Base-by-base conservation (phyloP, 208 protist genomes). In the Trypanosoma mega region DNA sequence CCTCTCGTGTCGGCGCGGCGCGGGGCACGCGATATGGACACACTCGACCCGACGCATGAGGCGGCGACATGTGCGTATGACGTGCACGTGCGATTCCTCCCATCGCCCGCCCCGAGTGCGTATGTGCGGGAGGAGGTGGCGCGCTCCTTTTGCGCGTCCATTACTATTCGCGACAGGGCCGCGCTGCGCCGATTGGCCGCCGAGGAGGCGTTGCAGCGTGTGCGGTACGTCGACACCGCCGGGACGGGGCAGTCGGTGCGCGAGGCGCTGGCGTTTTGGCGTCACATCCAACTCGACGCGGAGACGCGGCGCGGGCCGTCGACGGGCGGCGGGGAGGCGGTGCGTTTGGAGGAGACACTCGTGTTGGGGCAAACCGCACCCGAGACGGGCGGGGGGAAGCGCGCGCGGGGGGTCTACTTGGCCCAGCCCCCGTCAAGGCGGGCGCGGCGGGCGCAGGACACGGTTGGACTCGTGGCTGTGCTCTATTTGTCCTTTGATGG, bases 11-110 rank as follows among this genome's bases (percentile, higher is more conserved):
- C 29, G 30, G 49, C 20, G 60, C 57, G n/a, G 61, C 56, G 39
- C 39, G 26, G 27, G 18, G 23, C 3, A 57, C 52, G 14, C 4
- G 23, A 33, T 5, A 29, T 36, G 62, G 8, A 34, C 21, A 27
- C 18, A 3, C 6, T 21, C 41, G 20, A 33, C 52, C 34, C 26
- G 21, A n/a, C n/a, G n/a, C n/a, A 44, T n/a, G 11, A 16, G 16
- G n/a, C 16, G 20, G 18, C 39, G 56, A 69, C 27, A 18, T 26
- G 3, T 26, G 33, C 33, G 16, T 79, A 69, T 20, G 80, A 85
- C 34, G 65, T 93, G 5, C 85, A 92, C 48, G 86, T 93, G 48
- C 79, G 85, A 55, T 76, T 85, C 24, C 68, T 76, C 39, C 85
- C 81, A 2, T 74, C 74, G 1, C 27, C 36, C 26, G 21, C 53